phyloP scores from a whole-genome alignment of 1,284 basidiomycete genomes.

The Grifola frondosa region DNA sequence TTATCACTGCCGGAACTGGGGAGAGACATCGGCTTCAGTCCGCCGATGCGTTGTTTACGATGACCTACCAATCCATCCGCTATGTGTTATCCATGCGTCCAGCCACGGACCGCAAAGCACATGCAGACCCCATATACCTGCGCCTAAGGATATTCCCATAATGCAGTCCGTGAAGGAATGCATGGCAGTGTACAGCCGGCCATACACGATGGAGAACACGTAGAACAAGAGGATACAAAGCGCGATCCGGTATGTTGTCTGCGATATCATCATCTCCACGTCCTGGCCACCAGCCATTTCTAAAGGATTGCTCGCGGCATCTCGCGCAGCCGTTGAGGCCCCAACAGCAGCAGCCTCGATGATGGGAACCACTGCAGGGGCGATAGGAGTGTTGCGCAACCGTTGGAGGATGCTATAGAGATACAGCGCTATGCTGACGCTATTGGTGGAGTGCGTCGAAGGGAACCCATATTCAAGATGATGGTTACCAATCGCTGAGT shows the following conservation, averaged over 20 bases:
- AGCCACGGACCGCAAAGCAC: slow-evolving; percentile 38
- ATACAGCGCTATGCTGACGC: slow-evolving; percentile 84
- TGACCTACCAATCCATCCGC: slow-evolving; percentile 53
- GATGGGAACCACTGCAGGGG: slow-evolving; percentile 9
- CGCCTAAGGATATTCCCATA: slow-evolving; percentile 67
- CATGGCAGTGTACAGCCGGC: slow-evolving; percentile 91
- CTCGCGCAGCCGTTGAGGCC: background rate
- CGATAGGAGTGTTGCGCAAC: slow-evolving; percentile 40
- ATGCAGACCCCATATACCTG: slow-evolving; percentile 62
- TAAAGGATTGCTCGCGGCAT: slow-evolving; percentile 1
- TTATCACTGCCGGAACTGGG: slow-evolving; percentile 65
- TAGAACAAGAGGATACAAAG: slow-evolving; percentile 58
- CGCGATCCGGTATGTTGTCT: slow-evolving; percentile 42
- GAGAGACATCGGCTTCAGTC: background rate
- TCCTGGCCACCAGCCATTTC: slow-evolving; percentile 7
- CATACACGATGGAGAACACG: slow-evolving; percentile 80
- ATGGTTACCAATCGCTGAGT: slow-evolving; percentile 76
- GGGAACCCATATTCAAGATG: slow-evolving; percentile 94
- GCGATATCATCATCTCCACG: slow-evolving; percentile 37
- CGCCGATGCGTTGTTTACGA: no score
- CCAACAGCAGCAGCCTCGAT: slow-evolving; percentile 5
- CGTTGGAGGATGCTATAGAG: slow-evolving; percentile 58
- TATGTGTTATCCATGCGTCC: slow-evolving; percentile 50
- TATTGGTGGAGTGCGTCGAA: slow-evolving; percentile 94
- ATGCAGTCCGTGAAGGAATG: slow-evolving; percentile 82